Conservation (phyloP, 805 yeast species). For the Candida ovalis region DNA sequence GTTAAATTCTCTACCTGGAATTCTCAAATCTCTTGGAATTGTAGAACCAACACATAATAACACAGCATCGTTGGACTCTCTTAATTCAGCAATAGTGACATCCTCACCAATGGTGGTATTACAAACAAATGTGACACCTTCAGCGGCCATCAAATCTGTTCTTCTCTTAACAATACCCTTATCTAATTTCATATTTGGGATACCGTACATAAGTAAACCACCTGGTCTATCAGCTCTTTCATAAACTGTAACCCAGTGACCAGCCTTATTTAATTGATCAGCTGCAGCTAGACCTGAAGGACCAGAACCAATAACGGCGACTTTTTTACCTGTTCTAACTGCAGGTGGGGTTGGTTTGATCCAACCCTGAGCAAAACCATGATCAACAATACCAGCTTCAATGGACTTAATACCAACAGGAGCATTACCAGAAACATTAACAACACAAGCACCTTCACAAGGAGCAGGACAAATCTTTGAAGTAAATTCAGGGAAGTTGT, state of each 20-base stretch:
- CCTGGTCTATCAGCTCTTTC: constrained; percentile 96
- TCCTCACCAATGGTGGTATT: constrained; percentile 84
- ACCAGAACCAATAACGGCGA: constrained; percentile 93
- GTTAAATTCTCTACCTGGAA: constrained; percentile 88
- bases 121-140: constrained; percentile 79
- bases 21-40: constrained; percentile 90
- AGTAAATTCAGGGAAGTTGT: constrained; percentile 97
- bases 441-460: constrained; percentile 92
- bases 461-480: constrained; percentile 99
- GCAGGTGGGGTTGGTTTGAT: constrained; percentile 79
- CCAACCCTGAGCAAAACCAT: constrained; percentile 97
- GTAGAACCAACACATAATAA: constrained; percentile 92
- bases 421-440: constrained; percentile 83
- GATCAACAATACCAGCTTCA: constrained; percentile 94
- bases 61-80: constrained; percentile 71
- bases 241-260: constrained; percentile 86
- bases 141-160: constrained; percentile 83
- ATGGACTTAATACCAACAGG: constrained; percentile 96
- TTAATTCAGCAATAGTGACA: constrained; percentile 65
- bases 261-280: constrained; percentile 95
- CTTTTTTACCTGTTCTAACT: constrained; percentile 74
- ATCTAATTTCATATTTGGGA: constrained; percentile 98
- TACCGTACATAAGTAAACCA: constrained; percentile 97
- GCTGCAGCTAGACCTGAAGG: constrained; percentile 97
- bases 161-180: constrained; percentile 91